A percentile compares a stretch with the other conserved stretches of the same genome.
Conservation (phyloP, 2,329 filamentous ascomycete genomes). For the Podosphaera fusca region DNA sequence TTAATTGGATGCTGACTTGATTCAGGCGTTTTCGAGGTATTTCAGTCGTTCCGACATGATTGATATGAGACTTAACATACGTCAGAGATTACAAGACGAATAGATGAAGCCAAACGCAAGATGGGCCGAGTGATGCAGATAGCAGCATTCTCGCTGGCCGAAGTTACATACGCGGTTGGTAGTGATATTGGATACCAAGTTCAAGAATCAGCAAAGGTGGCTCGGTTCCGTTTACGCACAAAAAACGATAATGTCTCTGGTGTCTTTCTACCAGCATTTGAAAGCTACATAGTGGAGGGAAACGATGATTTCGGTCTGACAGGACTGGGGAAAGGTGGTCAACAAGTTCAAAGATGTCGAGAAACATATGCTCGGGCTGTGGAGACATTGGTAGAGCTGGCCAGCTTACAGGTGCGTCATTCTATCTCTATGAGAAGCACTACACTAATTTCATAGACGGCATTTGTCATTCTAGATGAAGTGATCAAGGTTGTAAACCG, state of each 20-base stretch:
- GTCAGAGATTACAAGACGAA: slow-evolving; percentile 83
- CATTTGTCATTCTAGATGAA: slow-evolving; percentile 93
- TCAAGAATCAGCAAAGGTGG: slow-evolving; percentile 82
- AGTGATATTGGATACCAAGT: slow-evolving; percentile 94
- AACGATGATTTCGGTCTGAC: slow-evolving; percentile 94
- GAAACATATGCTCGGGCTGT: slow-evolving; percentile 93
- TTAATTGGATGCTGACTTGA: slow-evolving; percentile 2
- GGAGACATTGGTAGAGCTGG: slow-evolving; percentile 83
- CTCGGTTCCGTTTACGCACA: slow-evolving; percentile 76
- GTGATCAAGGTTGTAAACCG: slow-evolving; percentile 98
- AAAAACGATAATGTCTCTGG: slow-evolving; percentile 98
- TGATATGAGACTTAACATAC: not conserved
- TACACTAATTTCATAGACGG: slow-evolving; percentile 32
- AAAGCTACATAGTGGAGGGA: slow-evolving; percentile 70
- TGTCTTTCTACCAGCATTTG: slow-evolving; percentile 81
- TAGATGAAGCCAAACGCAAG: slow-evolving; percentile 97
- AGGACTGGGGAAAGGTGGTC: slow-evolving; percentile 84
- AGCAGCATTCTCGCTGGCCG: slow-evolving; percentile 86
- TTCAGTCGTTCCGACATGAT: slow-evolving; percentile 3
- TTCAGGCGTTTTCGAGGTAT: slow-evolving; percentile 69
- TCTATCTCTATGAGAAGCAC: no score
- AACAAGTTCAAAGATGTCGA: slow-evolving; percentile 83
- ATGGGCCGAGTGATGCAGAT: slow-evolving; percentile 99
- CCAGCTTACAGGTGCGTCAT: slow-evolving; percentile 50
- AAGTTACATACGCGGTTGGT: slow-evolving; percentile 91